These are phyloP conservation scores for Pythium insidiosum DNA, from an alignment of 352 stramenopile genomes.

Conservation along the genomic window DNA sequence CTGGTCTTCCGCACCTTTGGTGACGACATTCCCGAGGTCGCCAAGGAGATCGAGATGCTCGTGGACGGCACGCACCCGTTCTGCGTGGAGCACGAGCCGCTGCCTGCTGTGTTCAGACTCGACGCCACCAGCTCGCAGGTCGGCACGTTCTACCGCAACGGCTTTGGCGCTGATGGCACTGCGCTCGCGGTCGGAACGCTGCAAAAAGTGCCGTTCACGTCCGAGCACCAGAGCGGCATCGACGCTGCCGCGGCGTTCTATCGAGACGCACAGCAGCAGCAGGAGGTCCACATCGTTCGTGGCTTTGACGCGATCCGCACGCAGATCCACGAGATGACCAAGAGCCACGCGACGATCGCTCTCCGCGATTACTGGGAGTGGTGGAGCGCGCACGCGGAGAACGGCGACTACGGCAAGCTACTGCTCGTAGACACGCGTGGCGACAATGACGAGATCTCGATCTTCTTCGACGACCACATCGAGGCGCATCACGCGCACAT, in stretches of 20 bases:
- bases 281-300: constrained; percentile 35
- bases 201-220: constrained; percentile 49
- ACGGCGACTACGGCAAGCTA: constrained; percentile 69
- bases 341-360: constrained; percentile 32
- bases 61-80: constrained; percentile 56
- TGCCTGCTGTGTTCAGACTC: constrained; percentile 45
- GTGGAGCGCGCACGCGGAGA: constrained; percentile 76
- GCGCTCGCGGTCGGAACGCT: constrained; percentile 54
- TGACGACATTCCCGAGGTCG: constrained; percentile 68
- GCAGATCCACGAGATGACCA: constrained; percentile 20
- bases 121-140: constrained; percentile 23
- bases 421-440: constrained; percentile 37
- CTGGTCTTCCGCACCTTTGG: constrained; percentile 80
- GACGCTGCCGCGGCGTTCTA: constrained; percentile 34
- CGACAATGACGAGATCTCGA: constrained; percentile 6
- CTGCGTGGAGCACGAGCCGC: constrained; percentile 11
- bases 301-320: constrained; percentile 42
- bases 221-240: constrained; percentile 18
- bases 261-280: constrained; percentile 1
- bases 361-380: constrained; percentile 83
- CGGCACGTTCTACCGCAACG: constrained; percentile 72
- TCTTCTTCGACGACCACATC: constrained; percentile 83
- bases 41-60: constrained; percentile 63
- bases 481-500: constrained; percentile 68
- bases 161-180: constrained; percentile 42